These are phyloP conservation scores for Ligustrum vulgare DNA, from an alignment of 257 asterid species.

Conservation along the genomic window DNA sequence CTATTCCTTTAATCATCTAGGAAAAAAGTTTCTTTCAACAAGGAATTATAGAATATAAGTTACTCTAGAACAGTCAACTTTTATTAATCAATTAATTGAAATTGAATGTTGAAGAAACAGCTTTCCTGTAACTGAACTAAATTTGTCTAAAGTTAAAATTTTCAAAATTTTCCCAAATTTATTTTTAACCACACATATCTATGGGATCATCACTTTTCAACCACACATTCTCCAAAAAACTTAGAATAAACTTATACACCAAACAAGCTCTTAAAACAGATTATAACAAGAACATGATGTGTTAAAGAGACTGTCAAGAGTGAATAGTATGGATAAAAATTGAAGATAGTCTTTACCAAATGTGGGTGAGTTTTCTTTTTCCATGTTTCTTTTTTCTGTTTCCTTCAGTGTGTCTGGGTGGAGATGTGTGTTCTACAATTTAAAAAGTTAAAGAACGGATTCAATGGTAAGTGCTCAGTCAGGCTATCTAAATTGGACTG, in stretches of 20 bases:
- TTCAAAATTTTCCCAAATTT: too few species aligned
- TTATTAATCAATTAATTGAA: too few species aligned
- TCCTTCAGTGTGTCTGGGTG: not conserved
- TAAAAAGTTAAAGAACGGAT: not conserved
- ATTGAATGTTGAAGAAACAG: not conserved
- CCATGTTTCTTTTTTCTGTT: not conserved
- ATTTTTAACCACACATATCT: too few species aligned
- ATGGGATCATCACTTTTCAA: too few species aligned
- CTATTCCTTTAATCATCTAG: not conserved
- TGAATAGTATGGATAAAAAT: not conserved
- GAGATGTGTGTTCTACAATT: not conserved
- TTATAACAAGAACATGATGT: not conserved
- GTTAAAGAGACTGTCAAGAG: not conserved
- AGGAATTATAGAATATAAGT: not conserved
- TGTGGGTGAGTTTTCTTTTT: not conserved
- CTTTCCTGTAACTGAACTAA: not conserved
- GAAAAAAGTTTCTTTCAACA: not conserved
- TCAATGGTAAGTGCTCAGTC: not conserved
- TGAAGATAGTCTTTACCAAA: not conserved
- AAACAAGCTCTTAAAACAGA: too few species aligned
- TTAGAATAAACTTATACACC: too few species aligned
- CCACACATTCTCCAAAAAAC: too few species aligned
- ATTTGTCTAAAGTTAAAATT: not conserved
- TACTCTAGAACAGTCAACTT: not conserved
- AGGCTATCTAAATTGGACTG: not conserved